phyloP scores from a whole-genome alignment of 352 stramenopile species.

The Globisporangium rhizosaccharum region DNA sequence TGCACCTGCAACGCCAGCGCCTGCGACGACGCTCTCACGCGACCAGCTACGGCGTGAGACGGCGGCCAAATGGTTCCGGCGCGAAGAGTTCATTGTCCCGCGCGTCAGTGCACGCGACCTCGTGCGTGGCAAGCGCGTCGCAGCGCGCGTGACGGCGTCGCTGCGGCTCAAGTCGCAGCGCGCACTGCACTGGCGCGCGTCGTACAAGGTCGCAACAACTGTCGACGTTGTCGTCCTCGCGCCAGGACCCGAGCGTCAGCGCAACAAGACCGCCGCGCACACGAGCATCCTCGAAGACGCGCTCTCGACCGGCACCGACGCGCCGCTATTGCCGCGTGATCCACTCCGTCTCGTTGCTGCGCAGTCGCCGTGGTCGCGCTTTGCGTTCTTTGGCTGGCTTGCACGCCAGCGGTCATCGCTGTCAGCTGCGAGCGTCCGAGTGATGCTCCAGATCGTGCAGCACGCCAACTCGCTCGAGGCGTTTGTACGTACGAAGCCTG shows the following conservation, averaged over 20 bases:
- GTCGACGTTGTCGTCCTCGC: slow-evolving; percentile 1
- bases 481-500: slow-evolving; percentile 1
- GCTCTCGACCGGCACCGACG: slow-evolving; percentile 8
- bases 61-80: slow-evolving; percentile 25
- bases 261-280: slow-evolving; percentile 7
- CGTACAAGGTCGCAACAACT: not conserved
- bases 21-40: slow-evolving; percentile 1
- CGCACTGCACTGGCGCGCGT: slow-evolving; percentile 8
- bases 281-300: slow-evolving; percentile 8
- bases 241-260: not conserved
- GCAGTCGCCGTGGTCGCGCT: slow-evolving; percentile 4
- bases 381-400: slow-evolving; percentile 17
- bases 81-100: slow-evolving; percentile 35
- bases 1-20: not conserved
- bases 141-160: slow-evolving; percentile 3
- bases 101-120: slow-evolving; percentile 16
- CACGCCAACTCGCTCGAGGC: slow-evolving; percentile 11
- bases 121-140: slow-evolving; percentile 14
- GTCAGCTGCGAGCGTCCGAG: not conserved
- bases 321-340: slow-evolving; percentile 3
- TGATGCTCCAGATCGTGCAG: slow-evolving; percentile 10
- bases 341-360: slow-evolving; percentile 7
- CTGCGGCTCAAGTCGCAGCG: slow-evolving; percentile 14
- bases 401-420: slow-evolving; percentile 1
- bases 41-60: slow-evolving; percentile 13